A percentile compares a stretch with the other conserved stretches of the same genome.
phyloP scores from a whole-genome alignment of 2,329 filamentous ascomycete species.

The Gaeumannomyces tritici region DNA sequence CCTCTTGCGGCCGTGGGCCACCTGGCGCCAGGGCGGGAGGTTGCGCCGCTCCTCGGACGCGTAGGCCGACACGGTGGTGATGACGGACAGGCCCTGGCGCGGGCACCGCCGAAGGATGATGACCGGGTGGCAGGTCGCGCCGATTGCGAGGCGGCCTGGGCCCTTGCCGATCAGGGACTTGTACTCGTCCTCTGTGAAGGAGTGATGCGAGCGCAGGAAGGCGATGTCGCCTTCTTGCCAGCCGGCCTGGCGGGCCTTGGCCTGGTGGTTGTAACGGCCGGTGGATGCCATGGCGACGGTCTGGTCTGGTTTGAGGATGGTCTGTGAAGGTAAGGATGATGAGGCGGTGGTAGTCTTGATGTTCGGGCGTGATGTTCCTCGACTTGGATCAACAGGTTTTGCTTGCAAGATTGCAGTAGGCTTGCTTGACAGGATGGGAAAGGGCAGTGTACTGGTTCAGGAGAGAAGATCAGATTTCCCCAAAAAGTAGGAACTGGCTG shows the following conservation, averaged over 20 bases:
- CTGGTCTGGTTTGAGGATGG: not conserved
- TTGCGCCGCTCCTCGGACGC: slow-evolving; percentile 11
- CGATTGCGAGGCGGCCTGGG: slow-evolving; percentile 7
- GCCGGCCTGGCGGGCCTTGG: not conserved
- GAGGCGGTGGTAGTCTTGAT: not conserved
- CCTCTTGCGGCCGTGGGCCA: slow-evolving; percentile 12
- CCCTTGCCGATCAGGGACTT: slow-evolving; percentile 10
- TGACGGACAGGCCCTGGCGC: slow-evolving; percentile 11
- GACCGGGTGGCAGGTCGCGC: slow-evolving; percentile 21
- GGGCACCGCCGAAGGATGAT: slow-evolving; percentile 18
- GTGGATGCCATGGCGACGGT: not conserved
- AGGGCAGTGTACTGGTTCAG: no score
- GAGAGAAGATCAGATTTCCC: no score
- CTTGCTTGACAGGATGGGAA: not conserved
- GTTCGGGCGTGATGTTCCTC: not conserved
- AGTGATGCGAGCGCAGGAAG: slow-evolving; percentile 13
- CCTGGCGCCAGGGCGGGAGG: slow-evolving; percentile 21
- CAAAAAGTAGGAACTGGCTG: no score
- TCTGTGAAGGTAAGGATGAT: no score
- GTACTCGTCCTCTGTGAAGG: slow-evolving; percentile 10
- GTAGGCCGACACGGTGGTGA: slow-evolving; percentile 24
- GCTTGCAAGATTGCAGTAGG: no score
- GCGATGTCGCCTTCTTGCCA: slow-evolving; percentile 20
- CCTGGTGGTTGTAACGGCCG: not conserved
- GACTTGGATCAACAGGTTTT: no score